These are phyloP conservation scores for Gnomoniopsis sp. DNA, from an alignment of 2,329 filamentous ascomycete genomes.

Conservation along the genomic window DNA sequence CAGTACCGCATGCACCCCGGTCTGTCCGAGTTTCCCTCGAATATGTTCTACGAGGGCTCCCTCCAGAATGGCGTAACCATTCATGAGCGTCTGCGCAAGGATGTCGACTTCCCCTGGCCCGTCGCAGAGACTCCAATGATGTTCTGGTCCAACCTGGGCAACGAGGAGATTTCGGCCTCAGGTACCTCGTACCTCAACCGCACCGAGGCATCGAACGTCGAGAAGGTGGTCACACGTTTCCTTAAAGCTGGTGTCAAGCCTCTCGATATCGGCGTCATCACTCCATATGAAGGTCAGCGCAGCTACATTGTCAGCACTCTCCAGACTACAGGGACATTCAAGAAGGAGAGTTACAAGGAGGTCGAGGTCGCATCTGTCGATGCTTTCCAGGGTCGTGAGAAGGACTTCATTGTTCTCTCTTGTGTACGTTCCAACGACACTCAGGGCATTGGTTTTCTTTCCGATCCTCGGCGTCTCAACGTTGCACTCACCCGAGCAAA, in stretches of 20 bases:
- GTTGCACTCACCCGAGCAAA: constrained; percentile 96
- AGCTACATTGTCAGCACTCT: constrained; percentile 99
- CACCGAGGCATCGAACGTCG: constrained; percentile 93
- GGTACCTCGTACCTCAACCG: constrained; percentile 98
- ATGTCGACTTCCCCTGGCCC: constrained; percentile 98
- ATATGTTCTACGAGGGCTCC: constrained; percentile 99
- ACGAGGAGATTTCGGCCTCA: constrained; percentile 96
- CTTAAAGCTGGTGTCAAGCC: constrained; percentile 99
- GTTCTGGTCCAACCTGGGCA: constrained; percentile 99
- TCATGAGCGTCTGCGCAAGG: constrained; percentile 80
- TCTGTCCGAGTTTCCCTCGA: constrained; percentile 93
- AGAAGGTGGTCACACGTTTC: constrained; percentile 97
- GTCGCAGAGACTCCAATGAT: constrained; percentile 95
- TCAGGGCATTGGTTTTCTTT: constrained; percentile 98
- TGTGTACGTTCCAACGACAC: constrained; percentile 99
- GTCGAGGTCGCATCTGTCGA: constrained; percentile 98
- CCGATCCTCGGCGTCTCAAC: constrained; percentile 93
- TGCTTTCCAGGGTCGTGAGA: constrained; percentile 97
- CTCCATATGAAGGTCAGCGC: constrained; percentile 95
- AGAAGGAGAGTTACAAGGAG: constrained; percentile 98
- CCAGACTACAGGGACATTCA: constrained; percentile 95
- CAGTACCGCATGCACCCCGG: constrained; percentile 99
- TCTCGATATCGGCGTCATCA: constrained; percentile 92
- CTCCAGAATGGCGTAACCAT: constrained; percentile 95
- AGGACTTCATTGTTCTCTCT: constrained; percentile 97